phyloP scores from a whole-genome alignment of 371 early-diverging fungal genomes.

The Circinella umbellata region DNA sequence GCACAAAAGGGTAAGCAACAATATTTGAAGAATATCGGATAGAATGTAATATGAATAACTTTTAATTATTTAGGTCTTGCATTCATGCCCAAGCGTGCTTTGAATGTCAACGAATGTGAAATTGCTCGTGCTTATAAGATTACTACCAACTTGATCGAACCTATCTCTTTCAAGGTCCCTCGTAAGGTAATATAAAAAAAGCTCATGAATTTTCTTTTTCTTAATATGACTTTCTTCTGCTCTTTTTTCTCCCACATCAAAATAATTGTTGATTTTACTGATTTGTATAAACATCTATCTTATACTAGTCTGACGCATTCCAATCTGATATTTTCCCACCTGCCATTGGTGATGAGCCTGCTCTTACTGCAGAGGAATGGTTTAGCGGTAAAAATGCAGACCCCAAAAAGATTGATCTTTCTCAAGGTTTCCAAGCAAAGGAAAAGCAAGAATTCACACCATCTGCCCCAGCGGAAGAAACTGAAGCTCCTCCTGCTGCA shows the following conservation, averaged over 20 bases:
- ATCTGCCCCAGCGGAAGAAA: constrained; percentile 62
- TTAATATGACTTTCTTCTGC: too few relatives aligned
- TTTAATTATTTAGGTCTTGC: constrained; percentile 60
- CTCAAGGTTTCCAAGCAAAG: constrained; percentile 75
- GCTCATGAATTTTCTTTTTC: background rate
- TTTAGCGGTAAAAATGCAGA: constrained; percentile 84
- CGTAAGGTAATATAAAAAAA: constrained; percentile 74
- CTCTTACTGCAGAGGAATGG: constrained; percentile 90
- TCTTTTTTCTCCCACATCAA: too few relatives aligned
- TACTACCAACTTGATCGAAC: constrained; percentile 84
- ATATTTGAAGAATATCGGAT: background rate
- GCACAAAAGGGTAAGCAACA: constrained; percentile 80
- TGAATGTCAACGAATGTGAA: constrained; percentile 87
- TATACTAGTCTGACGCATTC: constrained; percentile 89
- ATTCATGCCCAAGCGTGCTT: constrained; percentile 93
- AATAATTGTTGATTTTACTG: background rate
- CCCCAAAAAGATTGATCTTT: constrained; percentile 83
- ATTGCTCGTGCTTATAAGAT: constrained; percentile 95
- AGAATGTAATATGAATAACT: background rate
- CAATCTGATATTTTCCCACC: constrained; percentile 96
- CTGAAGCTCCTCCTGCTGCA: constrained; percentile 23
- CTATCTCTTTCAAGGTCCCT: constrained; percentile 97
- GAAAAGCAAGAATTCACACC: constrained; percentile 79
- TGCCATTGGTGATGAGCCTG: constrained; percentile 79
- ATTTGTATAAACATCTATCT: background rate